Evolutionary conservation across 345 rosid genomes (phyloP), one percentile per base, ranked within the genome.

Genomic region (Murraya paniculata): DNA sequence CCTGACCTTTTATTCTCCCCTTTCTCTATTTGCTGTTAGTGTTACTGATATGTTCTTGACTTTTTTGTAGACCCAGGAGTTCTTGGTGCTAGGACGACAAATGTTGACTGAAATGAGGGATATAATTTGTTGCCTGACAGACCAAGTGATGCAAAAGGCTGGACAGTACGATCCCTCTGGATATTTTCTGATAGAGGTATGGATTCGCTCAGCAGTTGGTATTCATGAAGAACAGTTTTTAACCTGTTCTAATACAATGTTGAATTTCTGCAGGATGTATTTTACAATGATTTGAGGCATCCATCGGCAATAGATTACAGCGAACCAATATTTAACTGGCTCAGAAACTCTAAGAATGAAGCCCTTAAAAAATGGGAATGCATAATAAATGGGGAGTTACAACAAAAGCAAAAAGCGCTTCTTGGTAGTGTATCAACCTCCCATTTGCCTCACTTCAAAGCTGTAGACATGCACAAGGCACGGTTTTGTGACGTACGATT

Each of bases 171-270:
- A 91, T 88, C 91, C 93, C 41, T 95, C 98, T 33, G 98, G 98
- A 80, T 95, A 90, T 88, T 93, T 95, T 82, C 90, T 93, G 77
- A 86, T 95, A 73, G 98, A 93, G 84, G 98, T 93, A 84, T 82
- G 83, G 58, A 16, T 58, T 71, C 24, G 10, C 68, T 78, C 18
- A 31, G 25, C n/a, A 21, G 50, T 64, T 48, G 5, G 64, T 68
- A 24, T 76, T 30, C n/a, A 41, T 68, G 53, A 50, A 11, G 14
- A 58, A 33, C 11, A 33, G 65, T 74, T 76, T 24, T 79, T 56
- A 4, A 67, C 36, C 38, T 18, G 71, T 28, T 72, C 60, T 77
- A 78, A 83, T 68, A 28, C 25, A 31, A 59, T 59, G 76, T 64
- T 72, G 53, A 74, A 6, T 64, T 71, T 80, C 28, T 80, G 33